Evolutionary conservation across 768 basidiomycete species (phyloP), one percentile per base, ranked within the genome.

Genomic region (Leccinum uliginosum): DNA sequence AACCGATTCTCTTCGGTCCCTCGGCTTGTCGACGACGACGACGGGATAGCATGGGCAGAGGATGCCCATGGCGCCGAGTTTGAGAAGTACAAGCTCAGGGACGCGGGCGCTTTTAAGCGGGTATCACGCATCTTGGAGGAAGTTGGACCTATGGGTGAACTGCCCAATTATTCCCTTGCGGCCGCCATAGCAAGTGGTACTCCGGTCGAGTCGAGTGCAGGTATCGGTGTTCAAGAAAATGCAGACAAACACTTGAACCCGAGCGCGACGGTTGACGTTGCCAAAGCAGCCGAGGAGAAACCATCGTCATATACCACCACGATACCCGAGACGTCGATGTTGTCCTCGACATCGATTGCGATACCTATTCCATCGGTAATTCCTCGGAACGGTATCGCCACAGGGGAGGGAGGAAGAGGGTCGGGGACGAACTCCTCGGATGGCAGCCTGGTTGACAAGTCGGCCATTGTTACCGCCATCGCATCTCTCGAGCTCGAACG

Each of bases 11-110:
- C 40, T 29, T 35, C 38, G 9, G 45, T 12, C 51, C 9, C 35
- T 4, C 49, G 6, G 35, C 32, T 8, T 10, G 40, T 43, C 40
- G 44, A 57, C 32, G 54, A 44, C 1, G 51, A 48, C 1, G 79
- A 83, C 57, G 80, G 74, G 23, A 70, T 85, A n/a, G 73, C 71
- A 11, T 85, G 84, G 84, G 78, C 79, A 14, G 72, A 73, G 6
- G 79, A 82, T 49, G 77, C 74, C 3, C 74, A 78, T 50, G 74
- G 71, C 12, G 65, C 68, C 23, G 68, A 59, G 59, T 68, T 67
- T 51, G 63, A 68, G 56, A 54, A 62, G 54, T 72, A 64, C 50
- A 58, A 60, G 40, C 50, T 66, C 53, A 62, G 17, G 47, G 57
- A 50, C 51, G 35, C 57, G 0, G 21, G 45, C 8, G 35, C 57